phyloP scores from a whole-genome alignment of 2,329 filamentous ascomycete genomes.

The Teratosphaeria gauchensis region DNA sequence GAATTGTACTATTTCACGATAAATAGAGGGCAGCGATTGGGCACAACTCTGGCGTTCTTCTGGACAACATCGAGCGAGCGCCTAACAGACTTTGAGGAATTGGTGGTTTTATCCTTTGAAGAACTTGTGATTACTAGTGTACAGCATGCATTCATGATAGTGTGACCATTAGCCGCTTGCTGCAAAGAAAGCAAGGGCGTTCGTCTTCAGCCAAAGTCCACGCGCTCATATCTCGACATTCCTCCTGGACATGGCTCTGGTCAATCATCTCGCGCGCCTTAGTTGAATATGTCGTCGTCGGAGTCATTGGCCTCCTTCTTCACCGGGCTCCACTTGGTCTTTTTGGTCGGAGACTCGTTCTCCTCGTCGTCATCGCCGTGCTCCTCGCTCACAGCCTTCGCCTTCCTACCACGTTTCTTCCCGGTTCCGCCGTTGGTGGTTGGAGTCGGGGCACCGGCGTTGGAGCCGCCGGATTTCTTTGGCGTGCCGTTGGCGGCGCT shows the following conservation, averaged over 20 bases:
- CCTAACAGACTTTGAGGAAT: background rate
- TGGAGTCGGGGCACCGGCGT: background rate
- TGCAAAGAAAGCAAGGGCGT: background rate
- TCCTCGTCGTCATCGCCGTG: slow-evolving; percentile 2
- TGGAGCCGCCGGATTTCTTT: background rate
- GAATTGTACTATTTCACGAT: background rate
- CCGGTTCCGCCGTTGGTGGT: background rate
- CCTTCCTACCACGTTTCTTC: slow-evolving; percentile 5
- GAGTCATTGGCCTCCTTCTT: background rate
- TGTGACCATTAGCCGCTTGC: background rate
- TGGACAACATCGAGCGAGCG: background rate
- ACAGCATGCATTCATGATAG: background rate
- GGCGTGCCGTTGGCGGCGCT: background rate
- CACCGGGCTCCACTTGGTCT: background rate
- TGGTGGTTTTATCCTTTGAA: background rate
- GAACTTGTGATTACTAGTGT: background rate
- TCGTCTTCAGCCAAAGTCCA: background rate
- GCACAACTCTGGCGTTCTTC: background rate
- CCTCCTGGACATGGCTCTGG: background rate
- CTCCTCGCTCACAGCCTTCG: slow-evolving; percentile 1
- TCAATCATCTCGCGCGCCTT: background rate
- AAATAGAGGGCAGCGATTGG: background rate
- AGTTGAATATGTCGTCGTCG: background rate
- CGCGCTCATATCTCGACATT: background rate
- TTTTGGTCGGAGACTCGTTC: background rate